Evolutionary conservation across 768 basidiomycete genomes (phyloP).

Genomic region (Tubosaeta sp.): DNA sequence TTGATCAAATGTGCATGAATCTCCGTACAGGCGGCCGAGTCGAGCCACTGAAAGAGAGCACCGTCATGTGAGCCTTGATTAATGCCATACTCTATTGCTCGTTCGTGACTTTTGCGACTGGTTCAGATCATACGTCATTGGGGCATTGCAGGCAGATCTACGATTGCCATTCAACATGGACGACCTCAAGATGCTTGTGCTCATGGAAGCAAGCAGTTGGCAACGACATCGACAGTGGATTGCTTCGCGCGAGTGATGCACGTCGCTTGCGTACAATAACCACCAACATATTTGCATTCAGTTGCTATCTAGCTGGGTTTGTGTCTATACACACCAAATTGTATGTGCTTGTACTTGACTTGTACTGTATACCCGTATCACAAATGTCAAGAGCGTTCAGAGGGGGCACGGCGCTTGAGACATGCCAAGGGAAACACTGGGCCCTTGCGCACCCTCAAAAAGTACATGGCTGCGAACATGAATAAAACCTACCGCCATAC

Average conservation of each 20-base stretch:
- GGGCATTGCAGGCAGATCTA: slow-evolving; percentile 38
- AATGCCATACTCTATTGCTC: background rate
- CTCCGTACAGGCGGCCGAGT: slow-evolving; percentile 29
- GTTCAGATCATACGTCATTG: slow-evolving; percentile 40
- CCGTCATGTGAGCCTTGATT: slow-evolving; percentile 40
- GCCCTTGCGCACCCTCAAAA: slow-evolving; percentile 26
- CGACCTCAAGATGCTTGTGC: slow-evolving; percentile 34
- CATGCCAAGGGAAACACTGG: slow-evolving; percentile 3
- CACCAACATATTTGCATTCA: background rate
- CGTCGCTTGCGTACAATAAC: background rate
- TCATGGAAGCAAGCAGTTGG: slow-evolving; percentile 41
- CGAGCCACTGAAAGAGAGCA: slow-evolving; percentile 42
- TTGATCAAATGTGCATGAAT: slow-evolving; percentile 37
- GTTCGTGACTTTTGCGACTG: background rate
- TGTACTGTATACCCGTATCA: background rate
- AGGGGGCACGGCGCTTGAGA: background rate
- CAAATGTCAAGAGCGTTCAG: background rate
- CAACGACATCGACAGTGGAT: slow-evolving; percentile 38
- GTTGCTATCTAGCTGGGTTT: background rate
- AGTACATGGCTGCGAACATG: slow-evolving; percentile 28
- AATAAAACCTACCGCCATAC: slow-evolving; percentile 19
- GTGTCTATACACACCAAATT: background rate
- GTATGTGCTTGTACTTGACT: too few species aligned
- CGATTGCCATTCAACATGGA: slow-evolving; percentile 34
- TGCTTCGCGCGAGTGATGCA: slow-evolving; percentile 16